A percentile compares a stretch with the other conserved stretches of the same genome.
Conservation (phyloP, 768 basidiomycete species). For the Trametes coccinea region DNA sequence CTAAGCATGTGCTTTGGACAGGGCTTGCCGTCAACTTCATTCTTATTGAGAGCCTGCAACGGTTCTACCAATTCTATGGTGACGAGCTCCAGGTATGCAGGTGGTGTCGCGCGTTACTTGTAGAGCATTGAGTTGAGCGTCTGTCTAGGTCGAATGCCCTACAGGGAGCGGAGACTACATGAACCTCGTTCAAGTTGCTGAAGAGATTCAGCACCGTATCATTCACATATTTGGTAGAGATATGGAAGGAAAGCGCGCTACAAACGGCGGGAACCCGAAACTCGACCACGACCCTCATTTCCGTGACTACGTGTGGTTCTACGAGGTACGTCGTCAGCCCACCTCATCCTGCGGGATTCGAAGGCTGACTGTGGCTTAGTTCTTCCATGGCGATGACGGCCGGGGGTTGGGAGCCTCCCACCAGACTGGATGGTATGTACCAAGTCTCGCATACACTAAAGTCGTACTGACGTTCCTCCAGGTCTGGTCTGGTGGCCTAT, state of each 20-base stretch:
- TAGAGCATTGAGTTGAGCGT: neutral
- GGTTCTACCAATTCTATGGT: conserved; percentile 98
- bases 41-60: conserved; percentile 92
- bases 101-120: neutral
- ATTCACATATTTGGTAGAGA: conserved; percentile 99
- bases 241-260: conserved; percentile 79
- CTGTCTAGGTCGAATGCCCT: conserved; percentile 80
- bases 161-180: conserved; percentile 97
- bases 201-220: conserved; percentile 98
- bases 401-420: conserved; percentile 95
- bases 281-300: conserved; percentile 93
- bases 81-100: conserved; percentile 68
- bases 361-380: conserved; percentile 46
- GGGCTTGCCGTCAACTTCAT: conserved; percentile 98
- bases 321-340: conserved; percentile 60
- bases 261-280: conserved; percentile 86
- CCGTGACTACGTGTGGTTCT: conserved; percentile 95
- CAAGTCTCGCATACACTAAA: neutral
- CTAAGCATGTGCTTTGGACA: conserved; percentile 25
- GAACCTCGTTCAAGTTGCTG: conserved; percentile 91
- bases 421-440: conserved; percentile 89
- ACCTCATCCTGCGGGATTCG: neutral
- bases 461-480: conserved; percentile 29
- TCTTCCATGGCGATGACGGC: conserved; percentile 94
- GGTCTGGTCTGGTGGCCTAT: conserved; percentile 89